Percentiles rank a stretch among this genome's conserved stretches.
Conservation (phyloP, 148 eudicot genomes). For the Camellia sinensis region DNA sequence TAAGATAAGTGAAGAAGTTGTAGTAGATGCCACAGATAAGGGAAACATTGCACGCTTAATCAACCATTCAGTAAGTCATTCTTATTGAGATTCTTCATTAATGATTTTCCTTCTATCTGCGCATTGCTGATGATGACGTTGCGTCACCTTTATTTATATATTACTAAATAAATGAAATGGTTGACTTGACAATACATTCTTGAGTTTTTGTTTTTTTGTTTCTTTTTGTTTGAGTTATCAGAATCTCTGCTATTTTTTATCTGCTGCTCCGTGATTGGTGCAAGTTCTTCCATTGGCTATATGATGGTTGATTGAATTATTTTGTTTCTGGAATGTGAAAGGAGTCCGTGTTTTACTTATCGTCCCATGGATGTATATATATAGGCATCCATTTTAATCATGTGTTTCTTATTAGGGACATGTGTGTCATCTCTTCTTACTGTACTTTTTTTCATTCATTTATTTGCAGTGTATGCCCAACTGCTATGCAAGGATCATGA, state of each 20-base stretch:
- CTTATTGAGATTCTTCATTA: not conserved
- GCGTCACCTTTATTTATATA: not conserved
- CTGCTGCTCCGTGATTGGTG: not conserved
- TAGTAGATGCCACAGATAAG: slow-evolving; percentile 91
- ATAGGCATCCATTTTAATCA: not conserved
- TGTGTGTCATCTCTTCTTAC: not conserved
- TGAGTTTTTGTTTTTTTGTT: not conserved
- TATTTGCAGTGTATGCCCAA: slow-evolving; percentile 66
- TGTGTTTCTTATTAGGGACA: not conserved
- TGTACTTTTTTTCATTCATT: not conserved
- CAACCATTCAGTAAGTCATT: slow-evolving; percentile 81
- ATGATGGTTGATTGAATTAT: too few relatives aligned
- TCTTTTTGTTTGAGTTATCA: not conserved
- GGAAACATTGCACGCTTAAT: slow-evolving; percentile 96
- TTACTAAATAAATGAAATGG: not conserved
- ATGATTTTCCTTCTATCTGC: not conserved
- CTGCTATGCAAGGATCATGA: slow-evolving; percentile 83
- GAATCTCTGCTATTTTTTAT: not conserved
- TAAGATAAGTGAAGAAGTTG: slow-evolving; percentile 94
- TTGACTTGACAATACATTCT: not conserved
- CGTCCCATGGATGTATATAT: too few relatives aligned
- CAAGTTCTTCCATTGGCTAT: too few relatives aligned
- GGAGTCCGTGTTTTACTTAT: not conserved
- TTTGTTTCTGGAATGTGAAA: too few relatives aligned
- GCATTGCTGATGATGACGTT: not conserved